Percentiles rank a stretch among this genome's conserved stretches.
These are phyloP conservation scores for Aureobasidium vineae DNA, from an alignment of 2,329 filamentous ascomycete species.

Conservation along the genomic window DNA sequence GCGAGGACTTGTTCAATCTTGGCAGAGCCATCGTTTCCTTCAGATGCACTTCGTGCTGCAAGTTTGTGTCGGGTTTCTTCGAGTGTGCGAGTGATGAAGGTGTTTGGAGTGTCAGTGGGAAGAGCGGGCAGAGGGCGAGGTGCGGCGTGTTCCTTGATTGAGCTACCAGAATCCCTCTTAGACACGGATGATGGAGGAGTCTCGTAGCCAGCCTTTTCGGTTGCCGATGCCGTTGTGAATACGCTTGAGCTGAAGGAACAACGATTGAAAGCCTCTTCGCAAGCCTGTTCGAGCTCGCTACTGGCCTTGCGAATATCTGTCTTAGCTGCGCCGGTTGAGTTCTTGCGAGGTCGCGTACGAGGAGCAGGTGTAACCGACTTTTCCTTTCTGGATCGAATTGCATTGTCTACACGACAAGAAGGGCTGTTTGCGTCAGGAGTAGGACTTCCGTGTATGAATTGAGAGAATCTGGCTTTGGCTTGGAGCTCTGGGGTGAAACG, in stretches of 20 bases:
- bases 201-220: slow-evolving; percentile 45
- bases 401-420: slow-evolving; percentile 34
- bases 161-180: slow-evolving; percentile 30
- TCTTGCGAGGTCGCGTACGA: slow-evolving; percentile 40
- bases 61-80: slow-evolving; percentile 59
- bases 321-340: slow-evolving; percentile 51
- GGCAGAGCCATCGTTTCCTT: slow-evolving; percentile 45
- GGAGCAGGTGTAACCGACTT: slow-evolving; percentile 33
- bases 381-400: slow-evolving; percentile 40
- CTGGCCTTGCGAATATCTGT: slow-evolving; percentile 84
- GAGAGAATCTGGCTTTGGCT: slow-evolving; percentile 35
- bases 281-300: slow-evolving; percentile 80
- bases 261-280: slow-evolving; percentile 87
- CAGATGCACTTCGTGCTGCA: slow-evolving; percentile 51
- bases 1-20: slow-evolving; percentile 61
- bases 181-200: slow-evolving; percentile 55
- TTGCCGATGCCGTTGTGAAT: slow-evolving; percentile 36
- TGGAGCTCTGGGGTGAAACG: slow-evolving; percentile 38
- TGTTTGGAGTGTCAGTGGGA: slow-evolving; percentile 50
- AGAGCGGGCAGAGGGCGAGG: slow-evolving; percentile 48
- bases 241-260: slow-evolving; percentile 56
- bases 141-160: slow-evolving; percentile 39
- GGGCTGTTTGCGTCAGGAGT: slow-evolving; percentile 34
- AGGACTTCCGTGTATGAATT: slow-evolving; percentile 29
- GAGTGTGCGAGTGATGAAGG: slow-evolving; percentile 55